These are phyloP conservation scores for Xylariaceae sp. DNA, from an alignment of 2,329 filamentous ascomycete species.

Conservation along the genomic window DNA sequence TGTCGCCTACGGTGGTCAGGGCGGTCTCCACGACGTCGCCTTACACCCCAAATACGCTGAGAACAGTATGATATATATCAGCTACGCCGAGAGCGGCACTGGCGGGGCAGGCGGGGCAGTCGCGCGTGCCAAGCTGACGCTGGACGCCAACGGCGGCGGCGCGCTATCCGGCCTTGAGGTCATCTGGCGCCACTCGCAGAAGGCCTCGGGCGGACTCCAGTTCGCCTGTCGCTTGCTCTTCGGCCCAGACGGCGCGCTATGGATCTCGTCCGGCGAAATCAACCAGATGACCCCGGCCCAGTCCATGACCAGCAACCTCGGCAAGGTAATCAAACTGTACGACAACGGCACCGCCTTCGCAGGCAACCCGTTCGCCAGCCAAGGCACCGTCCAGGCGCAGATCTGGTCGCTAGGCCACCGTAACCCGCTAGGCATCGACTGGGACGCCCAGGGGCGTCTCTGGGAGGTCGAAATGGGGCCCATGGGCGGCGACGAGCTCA, in stretches of 20 bases:
- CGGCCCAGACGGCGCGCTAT: constrained; percentile 20
- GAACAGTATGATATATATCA: constrained; percentile 22
- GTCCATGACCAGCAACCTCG: constrained; percentile 26
- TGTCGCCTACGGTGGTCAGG: constrained; percentile 23
- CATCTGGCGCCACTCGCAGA: constrained; percentile 26
- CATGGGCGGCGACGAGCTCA: constrained; percentile 25
- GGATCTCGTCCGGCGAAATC: constrained; percentile 26
- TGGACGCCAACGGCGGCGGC: constrained; percentile 17
- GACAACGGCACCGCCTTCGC: constrained; percentile 24
- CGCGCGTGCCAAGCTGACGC: constrained; percentile 21
- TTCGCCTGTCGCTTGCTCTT: constrained; percentile 25
- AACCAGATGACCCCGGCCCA: constrained; percentile 25
- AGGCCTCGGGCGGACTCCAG: constrained; percentile 19
- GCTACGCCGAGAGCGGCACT: constrained; percentile 21
- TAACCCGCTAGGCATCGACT: constrained; percentile 25
- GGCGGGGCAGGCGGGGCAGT: constrained; percentile 22
- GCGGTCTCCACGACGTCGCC: constrained; percentile 25
- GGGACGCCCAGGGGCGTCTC: constrained; percentile 23
- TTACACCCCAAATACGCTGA: constrained; percentile 21
- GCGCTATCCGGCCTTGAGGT: constrained; percentile 19
- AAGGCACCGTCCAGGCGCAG: constrained; percentile 22
- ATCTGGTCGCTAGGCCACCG: constrained; percentile 26
- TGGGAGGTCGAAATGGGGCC: constrained; percentile 26
- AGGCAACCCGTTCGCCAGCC: constrained; percentile 21
- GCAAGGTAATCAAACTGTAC: constrained; percentile 21